Percentiles rank a stretch among this genome's conserved stretches.
phyloP scores from a whole-genome alignment of 139 green algal genomes.

The Volvox africanus region DNA sequence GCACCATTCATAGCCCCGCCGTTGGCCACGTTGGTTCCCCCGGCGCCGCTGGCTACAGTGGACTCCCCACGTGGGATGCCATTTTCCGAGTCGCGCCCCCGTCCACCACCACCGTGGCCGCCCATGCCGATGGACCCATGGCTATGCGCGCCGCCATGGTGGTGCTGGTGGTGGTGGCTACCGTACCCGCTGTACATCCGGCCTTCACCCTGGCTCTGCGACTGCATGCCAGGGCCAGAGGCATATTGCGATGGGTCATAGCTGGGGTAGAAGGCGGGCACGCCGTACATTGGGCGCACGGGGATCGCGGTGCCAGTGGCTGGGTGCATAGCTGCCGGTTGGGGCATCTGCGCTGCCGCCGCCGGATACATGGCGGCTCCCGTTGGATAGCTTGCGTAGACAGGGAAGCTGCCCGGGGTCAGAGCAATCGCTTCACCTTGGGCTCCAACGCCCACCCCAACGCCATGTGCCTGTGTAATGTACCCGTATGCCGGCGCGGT shows the following conservation, averaged over 20 bases:
- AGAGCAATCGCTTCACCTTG: background rate
- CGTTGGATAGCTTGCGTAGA: conserved; percentile 26
- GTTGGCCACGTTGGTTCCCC: background rate
- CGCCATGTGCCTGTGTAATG: background rate
- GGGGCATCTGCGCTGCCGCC: conserved; percentile 6
- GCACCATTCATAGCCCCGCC: background rate
- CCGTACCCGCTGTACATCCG: background rate
- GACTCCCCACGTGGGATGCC: background rate
- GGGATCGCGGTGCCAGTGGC: background rate
- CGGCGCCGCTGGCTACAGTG: background rate
- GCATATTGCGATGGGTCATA: conserved; percentile 10
- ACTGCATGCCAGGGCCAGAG: background rate
- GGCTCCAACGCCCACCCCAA: background rate
- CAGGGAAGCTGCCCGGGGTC: background rate
- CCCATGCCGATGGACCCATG: background rate
- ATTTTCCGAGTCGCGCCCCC: background rate
- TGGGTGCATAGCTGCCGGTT: background rate
- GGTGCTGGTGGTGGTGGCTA: conserved; percentile 15
- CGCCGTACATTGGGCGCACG: conserved; percentile 31
- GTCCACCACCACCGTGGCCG: background rate
- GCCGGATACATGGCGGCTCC: conserved; percentile 25
- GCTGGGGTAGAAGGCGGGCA: background rate
- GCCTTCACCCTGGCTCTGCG: conserved; percentile 2
- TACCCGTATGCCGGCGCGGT: conserved; percentile 12
- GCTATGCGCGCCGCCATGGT: background rate